Base-by-base conservation (phyloP, 805 yeast genomes). In the Teunomyces panamensis region DNA sequence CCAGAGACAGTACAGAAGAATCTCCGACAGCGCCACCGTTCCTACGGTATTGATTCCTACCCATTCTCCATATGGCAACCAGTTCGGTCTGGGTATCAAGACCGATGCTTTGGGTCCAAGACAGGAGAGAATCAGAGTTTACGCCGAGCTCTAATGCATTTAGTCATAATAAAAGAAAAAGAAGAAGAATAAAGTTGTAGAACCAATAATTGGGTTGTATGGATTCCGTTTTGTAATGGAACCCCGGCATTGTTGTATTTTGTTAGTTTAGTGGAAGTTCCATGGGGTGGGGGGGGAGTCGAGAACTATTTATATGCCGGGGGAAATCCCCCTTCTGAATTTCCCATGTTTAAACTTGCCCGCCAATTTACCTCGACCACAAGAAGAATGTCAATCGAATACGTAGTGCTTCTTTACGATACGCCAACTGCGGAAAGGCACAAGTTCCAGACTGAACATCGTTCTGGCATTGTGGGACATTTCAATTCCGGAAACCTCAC, bases 341-440 rank as follows among this genome's bases (percentile, higher is more conserved):
- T 10, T 17, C 35, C 42, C 33, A 20, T 35, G 26, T 35, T 35
- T 17, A 35, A 35, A 10, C 14, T 35, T 9, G n/a, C 27, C 26
- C 20, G 49, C 17, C 10, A 5, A 5, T 46, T 41, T 30, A 30
- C 37, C 6, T 13, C 30, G 7, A 30, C 45, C 8, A 13, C 32
- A 5, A 39, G 49, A 42, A 52, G 50, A 50, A 44, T 60, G 54
- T 54, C 62, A 32, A 49, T 50, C 28, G 67, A 62, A 49, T 63
- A 60, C 57, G 71, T 81, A 62, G 92, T 83, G 11, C 72, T 85
- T 58, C 79, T 86, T 30, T 83, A 73, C 63, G 96, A 87, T 62
- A 80, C 79, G 59, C 87, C 88, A 43, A 81, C 79, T 35, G 65
- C 79, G 45, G 85, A 81, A 63, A 75, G 90, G 62, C 52, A 77